A percentile compares a stretch with the other conserved stretches of the same genome.
phyloP scores from a whole-genome alignment of 1,284 basidiomycete species.

The Kwoniella shivajii region DNA sequence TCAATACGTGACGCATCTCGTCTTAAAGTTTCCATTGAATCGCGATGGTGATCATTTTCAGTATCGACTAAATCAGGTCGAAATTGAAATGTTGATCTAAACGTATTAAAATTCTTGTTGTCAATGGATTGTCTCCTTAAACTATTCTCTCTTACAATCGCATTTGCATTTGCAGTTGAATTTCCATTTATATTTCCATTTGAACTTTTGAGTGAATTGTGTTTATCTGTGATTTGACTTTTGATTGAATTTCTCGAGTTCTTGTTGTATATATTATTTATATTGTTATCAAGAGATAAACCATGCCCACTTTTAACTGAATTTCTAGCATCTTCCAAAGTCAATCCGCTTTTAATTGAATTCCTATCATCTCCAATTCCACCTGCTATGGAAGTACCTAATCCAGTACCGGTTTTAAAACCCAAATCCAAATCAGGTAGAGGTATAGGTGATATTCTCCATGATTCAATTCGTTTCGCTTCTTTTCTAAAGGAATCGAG shows the following conservation, averaged over 20 bases:
- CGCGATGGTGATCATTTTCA: too few species aligned
- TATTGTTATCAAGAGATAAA: too few species aligned
- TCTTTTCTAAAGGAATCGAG: not conserved
- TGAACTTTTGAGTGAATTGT: too few species aligned
- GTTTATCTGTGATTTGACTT: not conserved
- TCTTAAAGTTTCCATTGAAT: not conserved
- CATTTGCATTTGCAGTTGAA: too few species aligned
- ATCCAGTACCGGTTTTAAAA: not conserved
- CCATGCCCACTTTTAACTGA: not conserved
- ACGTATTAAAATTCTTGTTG: too few species aligned
- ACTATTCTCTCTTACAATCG: not conserved
- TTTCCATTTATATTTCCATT: too few species aligned
- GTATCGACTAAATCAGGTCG: not conserved
- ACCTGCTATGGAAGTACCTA: too few species aligned
- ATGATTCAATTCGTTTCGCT: not conserved
- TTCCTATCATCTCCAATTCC: not conserved
- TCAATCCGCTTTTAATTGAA: constrained; percentile 4
- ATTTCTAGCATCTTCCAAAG: not conserved
- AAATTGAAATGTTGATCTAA: constrained; percentile 2
- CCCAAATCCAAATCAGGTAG: not conserved
- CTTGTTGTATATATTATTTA: too few species aligned
- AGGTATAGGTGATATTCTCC: constrained; percentile 1
- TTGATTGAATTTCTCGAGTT: not conserved
- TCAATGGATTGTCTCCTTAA: too few species aligned
- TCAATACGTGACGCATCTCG: not conserved